A percentile compares a stretch with the other conserved stretches of the same genome.
These are phyloP conservation scores for Mycena galericulata DNA, from an alignment of 768 basidiomycete species.

Conservation along the genomic window DNA sequence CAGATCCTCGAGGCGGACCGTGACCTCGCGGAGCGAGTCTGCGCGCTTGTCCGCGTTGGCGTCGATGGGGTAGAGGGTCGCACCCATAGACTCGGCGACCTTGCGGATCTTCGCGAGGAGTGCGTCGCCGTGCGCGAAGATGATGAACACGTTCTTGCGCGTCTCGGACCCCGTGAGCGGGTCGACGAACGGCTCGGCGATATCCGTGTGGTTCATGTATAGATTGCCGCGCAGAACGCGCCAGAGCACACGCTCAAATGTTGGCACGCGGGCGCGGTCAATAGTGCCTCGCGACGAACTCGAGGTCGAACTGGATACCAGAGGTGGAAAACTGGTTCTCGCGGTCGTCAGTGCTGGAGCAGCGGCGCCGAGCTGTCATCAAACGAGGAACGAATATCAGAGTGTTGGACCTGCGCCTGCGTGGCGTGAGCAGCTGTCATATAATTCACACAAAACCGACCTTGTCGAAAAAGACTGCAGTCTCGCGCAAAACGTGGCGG, in stretches of 20 bases:
- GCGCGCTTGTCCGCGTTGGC: constrained; percentile 92
- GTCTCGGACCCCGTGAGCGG: constrained; percentile 85
- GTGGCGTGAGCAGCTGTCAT: constrained; percentile 25
- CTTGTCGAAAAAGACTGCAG: constrained; percentile 95
- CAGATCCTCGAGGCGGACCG: constrained; percentile 90
- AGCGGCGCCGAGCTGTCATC: constrained; percentile 94
- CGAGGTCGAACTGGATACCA: constrained; percentile 84
- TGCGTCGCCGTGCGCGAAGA: constrained; percentile 96
- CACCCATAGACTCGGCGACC: constrained; percentile 99
- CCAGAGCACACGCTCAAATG: constrained; percentile 98
- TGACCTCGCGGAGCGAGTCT: constrained; percentile 91
- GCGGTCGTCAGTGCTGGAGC: constrained; percentile 90
- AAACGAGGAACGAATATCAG: constrained; percentile 87
- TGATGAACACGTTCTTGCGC: constrained; percentile 99
- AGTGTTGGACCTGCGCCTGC: constrained; percentile 83
- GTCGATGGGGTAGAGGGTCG: constrained; percentile 96
- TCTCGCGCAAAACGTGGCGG: constrained; percentile 93
- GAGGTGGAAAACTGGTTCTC: constrained; percentile 69
- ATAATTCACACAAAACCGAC: constrained; percentile 50
- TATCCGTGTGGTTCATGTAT: constrained; percentile 99
- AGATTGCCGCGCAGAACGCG: constrained; percentile 97
- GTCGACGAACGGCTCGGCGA: constrained; percentile 92
- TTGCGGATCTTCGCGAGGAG: constrained; percentile 97
- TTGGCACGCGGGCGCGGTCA: constrained; percentile 89
- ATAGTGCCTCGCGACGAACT: constrained; percentile 99